Base-by-base conservation (phyloP, 805 yeast genomes). In the Yamadazyma akitaensis region DNA sequence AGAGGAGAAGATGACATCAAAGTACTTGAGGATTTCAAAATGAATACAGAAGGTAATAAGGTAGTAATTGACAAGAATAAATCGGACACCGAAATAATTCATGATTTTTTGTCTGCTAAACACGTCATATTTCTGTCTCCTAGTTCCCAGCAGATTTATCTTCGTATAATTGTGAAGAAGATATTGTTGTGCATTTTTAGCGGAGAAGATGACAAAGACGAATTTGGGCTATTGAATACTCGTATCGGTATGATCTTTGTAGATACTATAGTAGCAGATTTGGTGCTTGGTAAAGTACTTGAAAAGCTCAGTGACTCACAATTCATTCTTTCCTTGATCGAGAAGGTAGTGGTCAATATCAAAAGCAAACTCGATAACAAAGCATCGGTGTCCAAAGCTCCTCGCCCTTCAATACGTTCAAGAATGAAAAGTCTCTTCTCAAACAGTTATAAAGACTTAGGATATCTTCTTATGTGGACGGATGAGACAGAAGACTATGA, bases 231-330 rank as follows among this genome's bases (percentile, higher is more conserved):
- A 10, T 38, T 56, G 7, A 53, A 59, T 17, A 63, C 70, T 5
- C 54, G 57, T 32, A 65, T 65, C 2, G 49, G 60, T 2, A 48
- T 53, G 33, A 53, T 54, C 37, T 56, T 67, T 30, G 50, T 62
- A 1, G 53, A 47, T 10, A 44, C 55, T n/a, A 45, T 66, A n/a
- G 38, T 64, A 19, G 55, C 65, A 16, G 71, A 67, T 51, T 49
- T 66, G 43, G 63, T 68, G 3, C 41, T 68, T 18, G 50, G 43
- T 14, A 60, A 61, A 40, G 45, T 60, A 1, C 33, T 65, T 13
- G 55, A 48, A 2, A 61, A 58, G 47, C 43, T 67, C 16, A 48
- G 67, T 2, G 42, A 58, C 9, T 67, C 68, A 0, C 47, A 54
- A 7, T 65, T 68, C 43, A 43, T 67, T 1, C 41, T 64, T n/a